A percentile compares a stretch with the other conserved stretches of the same genome.
phyloP scores from a whole-genome alignment of 495 filamentous ascomycete genomes.

The Xylaria palmicola region DNA sequence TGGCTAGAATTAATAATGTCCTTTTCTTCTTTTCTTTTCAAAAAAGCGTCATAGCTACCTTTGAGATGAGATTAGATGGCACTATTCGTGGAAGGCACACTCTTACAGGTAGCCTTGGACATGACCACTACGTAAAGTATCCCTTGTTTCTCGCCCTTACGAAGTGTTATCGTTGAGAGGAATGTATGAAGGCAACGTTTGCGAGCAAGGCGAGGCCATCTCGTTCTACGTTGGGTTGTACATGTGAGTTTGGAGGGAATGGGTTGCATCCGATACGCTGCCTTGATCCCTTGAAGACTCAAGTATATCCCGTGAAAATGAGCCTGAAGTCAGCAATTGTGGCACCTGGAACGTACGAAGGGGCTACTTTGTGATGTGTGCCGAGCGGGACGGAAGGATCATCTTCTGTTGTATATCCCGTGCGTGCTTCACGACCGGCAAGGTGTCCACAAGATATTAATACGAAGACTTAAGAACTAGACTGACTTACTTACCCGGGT shows the following conservation, averaged over 20 bases:
- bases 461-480: not conserved
- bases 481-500: not conserved
- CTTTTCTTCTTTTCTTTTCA: no score
- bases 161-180: not conserved
- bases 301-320: not conserved
- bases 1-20: not conserved
- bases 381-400: not conserved
- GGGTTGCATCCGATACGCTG: slow-evolving; percentile 15
- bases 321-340: not conserved
- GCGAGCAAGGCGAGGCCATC: not conserved
- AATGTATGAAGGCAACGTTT: not conserved
- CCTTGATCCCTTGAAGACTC: not conserved
- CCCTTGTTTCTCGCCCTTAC: not conserved
- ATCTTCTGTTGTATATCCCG: not conserved
- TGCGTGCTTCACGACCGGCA: not conserved
- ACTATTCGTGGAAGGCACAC: not conserved
- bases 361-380: not conserved
- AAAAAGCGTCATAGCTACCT: not conserved
- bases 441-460: not conserved
- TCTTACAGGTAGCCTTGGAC: not conserved
- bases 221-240: not conserved
- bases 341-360: not conserved
- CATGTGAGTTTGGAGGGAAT: not conserved
- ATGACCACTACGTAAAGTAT: no score
- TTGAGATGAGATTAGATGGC: not conserved